Evolutionary conservation across 176 grass and related monocot genomes (phyloP), one percentile per base, ranked within the genome.

Genomic region (Ensete ventricosum): DNA sequence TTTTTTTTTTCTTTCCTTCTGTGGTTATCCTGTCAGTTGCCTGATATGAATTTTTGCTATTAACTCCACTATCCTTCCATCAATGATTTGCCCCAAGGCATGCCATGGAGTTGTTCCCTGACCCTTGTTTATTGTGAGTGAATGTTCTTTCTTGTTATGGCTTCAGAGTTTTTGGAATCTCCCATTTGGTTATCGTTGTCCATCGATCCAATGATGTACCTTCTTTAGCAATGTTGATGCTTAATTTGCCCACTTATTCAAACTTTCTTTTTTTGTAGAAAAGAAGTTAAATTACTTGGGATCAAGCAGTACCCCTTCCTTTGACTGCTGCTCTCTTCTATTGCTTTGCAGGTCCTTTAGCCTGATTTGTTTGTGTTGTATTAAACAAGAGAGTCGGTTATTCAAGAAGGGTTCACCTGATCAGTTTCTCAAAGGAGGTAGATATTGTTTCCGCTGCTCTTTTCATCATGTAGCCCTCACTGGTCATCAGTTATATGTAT

Each of bases 361-460:
- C 25, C 34, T 21, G 43, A 70, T 50, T 50, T 51, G 67, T 70
- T 51, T 21, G 8, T 70, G 17, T 51, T 11, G 17, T 50, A 21
- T 70, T 21, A 50, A 70, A 70, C 17, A 70, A 70, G 50, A 24
- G 67, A 50, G 48, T n/a, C 21, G 67, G 67, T 50, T 20, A 50
- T 11, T 50, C 19, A 9, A 51, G 48, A 50, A 70, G 17, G 9
- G 43, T 10, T 50, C 43, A 49, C 34, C 34, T 21, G 43, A n/a
- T 50, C 67, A 70, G 17, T 70, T 70, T 50, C 21, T 65, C 23
- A 27, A n/a, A 24, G 25, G 19, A 70, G 67, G 67, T 50, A 50
- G 48, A 70, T 49, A 70, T 51, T 52, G 48, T 70, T 52, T 70
- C 67, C 14, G 21, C 43, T 70, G 16, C 67, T 52, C 43, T 70